Conservation (phyloP, 352 stramenopile species). For the Halophytophthora polymorphica region DNA sequence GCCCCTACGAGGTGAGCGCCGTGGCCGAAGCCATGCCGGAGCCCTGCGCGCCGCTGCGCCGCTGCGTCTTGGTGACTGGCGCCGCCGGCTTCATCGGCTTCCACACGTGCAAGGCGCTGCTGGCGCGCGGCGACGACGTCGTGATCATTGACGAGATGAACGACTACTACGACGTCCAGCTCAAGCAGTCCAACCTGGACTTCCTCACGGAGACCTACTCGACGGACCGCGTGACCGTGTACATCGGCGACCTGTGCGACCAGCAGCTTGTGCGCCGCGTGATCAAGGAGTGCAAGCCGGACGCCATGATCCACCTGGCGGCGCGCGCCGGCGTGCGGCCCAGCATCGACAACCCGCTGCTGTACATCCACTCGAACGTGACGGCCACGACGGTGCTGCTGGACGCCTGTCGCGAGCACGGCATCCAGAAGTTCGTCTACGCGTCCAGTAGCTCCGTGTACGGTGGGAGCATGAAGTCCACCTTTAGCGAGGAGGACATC, state of each 20-base stretch:
- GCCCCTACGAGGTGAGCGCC: constrained; percentile 19
- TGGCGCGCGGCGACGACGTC: constrained; percentile 89
- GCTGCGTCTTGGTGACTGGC: constrained; percentile 85
- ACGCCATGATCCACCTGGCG: constrained; percentile 94
- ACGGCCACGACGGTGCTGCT: constrained; percentile 92
- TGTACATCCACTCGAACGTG: constrained; percentile 99
- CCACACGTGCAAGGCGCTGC: constrained; percentile 90
- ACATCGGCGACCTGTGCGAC: constrained; percentile 94
- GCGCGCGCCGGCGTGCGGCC: constrained; percentile 95
- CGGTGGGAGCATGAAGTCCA: constrained; percentile 89
- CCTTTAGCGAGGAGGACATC: constrained; percentile 88
- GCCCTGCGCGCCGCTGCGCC: constrained; percentile 1
- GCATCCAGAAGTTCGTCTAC: constrained; percentile 95
- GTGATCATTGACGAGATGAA: constrained; percentile 98
- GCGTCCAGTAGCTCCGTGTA: constrained; percentile 95
- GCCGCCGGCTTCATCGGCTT: constrained; percentile 97
- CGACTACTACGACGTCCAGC: constrained; percentile 98
- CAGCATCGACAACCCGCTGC: constrained; percentile 96
- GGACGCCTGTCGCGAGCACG: constrained; percentile 88
- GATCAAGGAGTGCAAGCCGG: constrained; percentile 84
- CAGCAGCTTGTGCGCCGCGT: constrained; percentile 85
- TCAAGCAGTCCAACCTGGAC: constrained; percentile 95
- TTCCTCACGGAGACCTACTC: constrained; percentile 62
- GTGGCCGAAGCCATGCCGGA: constrained; percentile 4
- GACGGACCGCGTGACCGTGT: constrained; percentile 62